Conservation (phyloP, 371 early-diverging fungal genomes). For the Actinomucor elegans region DNA sequence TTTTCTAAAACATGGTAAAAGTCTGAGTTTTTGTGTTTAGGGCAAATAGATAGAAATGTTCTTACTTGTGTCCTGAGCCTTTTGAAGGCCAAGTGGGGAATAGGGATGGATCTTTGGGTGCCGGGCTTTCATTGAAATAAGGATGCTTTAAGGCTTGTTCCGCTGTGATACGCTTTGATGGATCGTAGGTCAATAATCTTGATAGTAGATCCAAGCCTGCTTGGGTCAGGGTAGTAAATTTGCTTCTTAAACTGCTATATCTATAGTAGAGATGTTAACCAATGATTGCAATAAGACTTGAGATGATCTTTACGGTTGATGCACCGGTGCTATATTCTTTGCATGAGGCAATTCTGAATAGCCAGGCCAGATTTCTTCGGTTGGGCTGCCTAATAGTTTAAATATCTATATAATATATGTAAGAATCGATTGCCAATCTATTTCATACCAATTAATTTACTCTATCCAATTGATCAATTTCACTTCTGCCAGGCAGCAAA, state of each 20-base stretch:
- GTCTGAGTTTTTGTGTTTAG: too few species aligned
- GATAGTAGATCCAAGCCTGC: slow-evolving; percentile 81
- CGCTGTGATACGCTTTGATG: slow-evolving; percentile 83
- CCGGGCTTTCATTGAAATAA: slow-evolving; percentile 88
- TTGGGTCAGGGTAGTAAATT: slow-evolving; percentile 73
- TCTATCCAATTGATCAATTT: slow-evolving; percentile 80
- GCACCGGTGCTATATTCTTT: slow-evolving; percentile 68
- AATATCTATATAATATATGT: slow-evolving; percentile 53
- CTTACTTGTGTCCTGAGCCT: slow-evolving; percentile 69
- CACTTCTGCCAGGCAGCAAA: slow-evolving; percentile 73
- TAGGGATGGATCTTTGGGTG: slow-evolving; percentile 89
- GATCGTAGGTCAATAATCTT: slow-evolving; percentile 87
- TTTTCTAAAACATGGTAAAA: slow-evolving; percentile 19
- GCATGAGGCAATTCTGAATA: slow-evolving; percentile 68
- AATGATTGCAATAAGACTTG: background rate
- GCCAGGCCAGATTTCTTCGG: slow-evolving; percentile 75
- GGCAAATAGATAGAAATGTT: too few species aligned
- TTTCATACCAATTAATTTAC: slow-evolving; percentile 23
- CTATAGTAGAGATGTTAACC: slow-evolving; percentile 3
- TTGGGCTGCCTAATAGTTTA: slow-evolving; percentile 71
- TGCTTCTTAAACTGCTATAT: slow-evolving; percentile 55
- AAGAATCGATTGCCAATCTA: too few species aligned
- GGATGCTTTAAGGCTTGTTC: slow-evolving; percentile 81
- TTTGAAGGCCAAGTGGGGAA: slow-evolving; percentile 96
- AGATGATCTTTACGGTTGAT: slow-evolving; percentile 23